Percentiles rank a stretch among this genome's conserved stretches.
Evolutionary conservation across 805 yeast species (phyloP).

Genomic region (Maudiozyma saulgeensis): DNA sequence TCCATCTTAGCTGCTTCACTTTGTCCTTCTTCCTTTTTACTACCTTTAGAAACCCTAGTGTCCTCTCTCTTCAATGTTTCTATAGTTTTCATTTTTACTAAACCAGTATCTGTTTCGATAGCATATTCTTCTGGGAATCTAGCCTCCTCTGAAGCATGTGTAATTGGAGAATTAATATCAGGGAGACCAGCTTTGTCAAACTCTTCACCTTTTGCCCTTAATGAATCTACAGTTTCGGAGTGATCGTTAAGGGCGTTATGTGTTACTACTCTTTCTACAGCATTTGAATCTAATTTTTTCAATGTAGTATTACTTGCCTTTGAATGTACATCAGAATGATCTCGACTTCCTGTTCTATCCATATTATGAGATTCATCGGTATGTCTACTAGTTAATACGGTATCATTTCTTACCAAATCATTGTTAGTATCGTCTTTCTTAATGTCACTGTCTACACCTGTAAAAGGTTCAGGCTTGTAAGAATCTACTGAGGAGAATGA

Average conservation of each 20-base stretch:
- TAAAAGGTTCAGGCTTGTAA: constrained; percentile 19
- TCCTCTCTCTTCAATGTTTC: constrained; percentile 41
- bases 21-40: not conserved
- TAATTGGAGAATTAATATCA: constrained; percentile 17
- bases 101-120: constrained; percentile 56
- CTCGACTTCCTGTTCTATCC: not conserved
- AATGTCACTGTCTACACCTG: constrained; percentile 1
- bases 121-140: constrained; percentile 61
- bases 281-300: constrained; percentile 9
- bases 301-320: constrained; percentile 8
- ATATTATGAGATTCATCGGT: not conserved
- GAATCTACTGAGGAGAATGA: constrained; percentile 22
- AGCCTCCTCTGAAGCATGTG: constrained; percentile 4
- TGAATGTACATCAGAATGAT: constrained; percentile 9
- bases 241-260: constrained; percentile 17
- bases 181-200: constrained; percentile 10
- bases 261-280: constrained; percentile 16
- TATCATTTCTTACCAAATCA: constrained; percentile 4
- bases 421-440: not conserved
- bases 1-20: constrained; percentile 12
- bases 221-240: constrained; percentile 19
- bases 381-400: not conserved
- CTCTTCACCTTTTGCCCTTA: constrained; percentile 12
- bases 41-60: constrained; percentile 11
- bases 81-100: constrained; percentile 50